These are phyloP conservation scores for Tephrocybe sp. DNA, from an alignment of 768 basidiomycete genomes.

Conservation along the genomic window DNA sequence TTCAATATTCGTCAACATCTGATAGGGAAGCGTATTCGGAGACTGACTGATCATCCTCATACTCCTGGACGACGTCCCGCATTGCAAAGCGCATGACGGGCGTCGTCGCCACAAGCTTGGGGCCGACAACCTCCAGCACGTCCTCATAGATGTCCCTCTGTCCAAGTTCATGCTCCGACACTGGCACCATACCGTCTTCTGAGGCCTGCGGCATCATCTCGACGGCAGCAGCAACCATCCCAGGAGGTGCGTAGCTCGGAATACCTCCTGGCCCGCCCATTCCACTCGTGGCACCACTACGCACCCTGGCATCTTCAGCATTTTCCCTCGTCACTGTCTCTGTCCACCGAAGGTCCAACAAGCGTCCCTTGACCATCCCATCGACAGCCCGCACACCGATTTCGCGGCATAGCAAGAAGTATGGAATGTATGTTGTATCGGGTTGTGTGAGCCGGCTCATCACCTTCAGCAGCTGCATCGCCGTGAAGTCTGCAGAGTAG, in stretches of 20 bases:
- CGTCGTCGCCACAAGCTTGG: constrained; percentile 72
- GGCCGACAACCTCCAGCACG: constrained; percentile 62
- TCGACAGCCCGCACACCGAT: constrained; percentile 83
- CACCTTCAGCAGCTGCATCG: constrained; percentile 76
- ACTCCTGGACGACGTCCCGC: constrained; percentile 80
- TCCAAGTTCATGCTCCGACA: constrained; percentile 38
- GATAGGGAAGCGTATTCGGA: constrained; percentile 79
- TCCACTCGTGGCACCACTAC: constrained; percentile 17
- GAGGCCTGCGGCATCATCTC: constrained; percentile 27
- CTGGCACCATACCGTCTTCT: constrained; percentile 28
- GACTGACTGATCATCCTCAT: constrained; percentile 69
- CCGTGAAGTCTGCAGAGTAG: constrained; percentile 66
- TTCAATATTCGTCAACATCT: constrained; percentile 57
- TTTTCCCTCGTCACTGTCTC: constrained; percentile 61
- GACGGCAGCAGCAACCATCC: constrained; percentile 40
- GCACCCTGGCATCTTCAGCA: constrained; percentile 27
- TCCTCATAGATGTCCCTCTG: constrained; percentile 46
- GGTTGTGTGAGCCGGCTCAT: constrained; percentile 75
- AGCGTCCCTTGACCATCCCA: constrained; percentile 77
- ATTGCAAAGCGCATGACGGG: constrained; percentile 85
- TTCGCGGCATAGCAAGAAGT: constrained; percentile 80
- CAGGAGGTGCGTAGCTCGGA: constrained; percentile 19
- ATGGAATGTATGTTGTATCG: constrained; percentile 62
- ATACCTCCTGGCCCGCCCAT: constrained; percentile 4
- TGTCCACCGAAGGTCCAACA: constrained; percentile 77